Base-by-base conservation (phyloP, 495 filamentous ascomycete species). In the Hypoxylon perforatum region DNA sequence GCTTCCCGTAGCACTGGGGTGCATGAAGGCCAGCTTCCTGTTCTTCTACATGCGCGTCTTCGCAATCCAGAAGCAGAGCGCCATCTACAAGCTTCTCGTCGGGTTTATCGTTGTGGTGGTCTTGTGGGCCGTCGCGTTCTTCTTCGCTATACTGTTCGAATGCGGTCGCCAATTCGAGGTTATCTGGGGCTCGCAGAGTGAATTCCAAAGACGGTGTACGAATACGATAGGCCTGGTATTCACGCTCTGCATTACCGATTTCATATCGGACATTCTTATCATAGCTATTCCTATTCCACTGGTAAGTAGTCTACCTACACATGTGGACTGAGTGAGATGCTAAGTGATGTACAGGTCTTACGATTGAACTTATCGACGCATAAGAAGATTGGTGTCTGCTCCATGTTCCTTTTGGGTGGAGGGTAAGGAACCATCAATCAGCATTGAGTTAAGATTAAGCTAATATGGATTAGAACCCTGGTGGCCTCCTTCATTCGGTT, bases 1-100 rank as follows among this genome's bases (percentile, higher is more conserved):
- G 53, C 42, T 74, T 12, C 61, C 61, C 9, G 12, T 73, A 21
- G 57, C 71, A 3, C 33, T 68, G 11, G 68, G 49, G 8, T 73
- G 66, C 35, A 69, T 60, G 15, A 73, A 73, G 49, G 15, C 55
- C 4, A 73, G 71, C 61, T 55, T 71, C 25, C 39, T 73, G 15
- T 69, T 49, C 47, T 72, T 74, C 46, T 74, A 74, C 48, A 46
- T 30, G 23, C 72, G 72, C 6, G 60, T 74, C 33, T 72, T 72
- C 38, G 22, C 63, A 4, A 52, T 52, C n/a, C 50, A 63, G 22
- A 62, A 63, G 15, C 48, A 41, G 6, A 33, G 45, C 21, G 3
- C 2, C 14, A 42, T 62, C 28, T 53, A 58, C 45, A 68, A 22
- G 17, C 11, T 68, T 3, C 58, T 71, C 12, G 23, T n/a, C 12